phyloP scores from a whole-genome alignment of 768 basidiomycete species.

The Trametes gibbosa region DNA sequence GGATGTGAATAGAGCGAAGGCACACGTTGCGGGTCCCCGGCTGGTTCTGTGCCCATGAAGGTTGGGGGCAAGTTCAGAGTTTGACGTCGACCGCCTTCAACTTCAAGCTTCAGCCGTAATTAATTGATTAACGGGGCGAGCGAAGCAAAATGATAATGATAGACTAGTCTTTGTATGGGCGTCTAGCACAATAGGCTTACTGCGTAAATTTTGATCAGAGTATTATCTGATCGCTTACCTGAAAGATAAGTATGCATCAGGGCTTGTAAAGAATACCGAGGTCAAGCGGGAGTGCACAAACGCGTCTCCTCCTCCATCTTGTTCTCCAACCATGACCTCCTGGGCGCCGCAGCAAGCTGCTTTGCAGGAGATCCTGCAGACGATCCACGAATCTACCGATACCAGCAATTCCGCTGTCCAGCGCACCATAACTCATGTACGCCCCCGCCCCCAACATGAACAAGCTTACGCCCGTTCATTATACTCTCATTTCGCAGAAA shows the following conservation, averaged over 20 bases:
- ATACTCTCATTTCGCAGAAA: constrained; percentile 51
- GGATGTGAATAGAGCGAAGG: no score
- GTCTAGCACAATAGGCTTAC: no score
- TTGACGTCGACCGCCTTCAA: neutral
- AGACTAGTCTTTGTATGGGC: no score
- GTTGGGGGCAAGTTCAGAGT: neutral
- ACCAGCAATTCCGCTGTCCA: constrained; percentile 68
- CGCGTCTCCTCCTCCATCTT: constrained; percentile 20
- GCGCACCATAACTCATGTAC: constrained; percentile 78
- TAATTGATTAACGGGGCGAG: neutral
- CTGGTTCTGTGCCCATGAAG: neutral
- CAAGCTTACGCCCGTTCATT: constrained; percentile 17
- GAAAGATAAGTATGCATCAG: constrained; percentile 11
- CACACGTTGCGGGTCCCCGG: no score
- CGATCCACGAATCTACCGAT: constrained; percentile 88
- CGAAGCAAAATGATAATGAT: no score
- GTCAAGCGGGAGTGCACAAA: constrained; percentile 9
- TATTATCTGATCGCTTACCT: constrained; percentile 6
- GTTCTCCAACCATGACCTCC: constrained; percentile 41
- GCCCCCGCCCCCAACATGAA: constrained; percentile 21
- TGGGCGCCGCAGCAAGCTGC: constrained; percentile 87
- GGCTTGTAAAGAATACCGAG: constrained; percentile 7
- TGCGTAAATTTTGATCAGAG: neutral
- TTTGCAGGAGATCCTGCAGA: constrained; percentile 88
- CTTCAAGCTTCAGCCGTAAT: neutral